These are phyloP conservation scores for Melaleuca alternifolia DNA, from an alignment of 345 rosid species.

Conservation along the genomic window DNA sequence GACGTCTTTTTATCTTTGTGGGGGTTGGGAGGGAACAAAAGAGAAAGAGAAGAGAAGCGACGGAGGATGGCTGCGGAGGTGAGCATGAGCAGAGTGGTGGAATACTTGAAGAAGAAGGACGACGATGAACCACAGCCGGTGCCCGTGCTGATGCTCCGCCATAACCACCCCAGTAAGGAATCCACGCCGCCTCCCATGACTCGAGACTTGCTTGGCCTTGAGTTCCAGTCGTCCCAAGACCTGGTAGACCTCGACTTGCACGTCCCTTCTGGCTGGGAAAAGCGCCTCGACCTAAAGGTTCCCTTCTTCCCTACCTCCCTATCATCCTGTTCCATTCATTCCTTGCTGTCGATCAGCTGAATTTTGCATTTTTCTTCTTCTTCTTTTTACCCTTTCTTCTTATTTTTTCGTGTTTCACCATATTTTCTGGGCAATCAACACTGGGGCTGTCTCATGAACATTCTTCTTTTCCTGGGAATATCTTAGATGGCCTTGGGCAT, in stretches of 20 bases:
- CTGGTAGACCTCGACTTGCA: conserved; percentile 24
- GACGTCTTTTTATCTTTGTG: background rate
- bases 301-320: too few species aligned
- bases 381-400: too few species aligned
- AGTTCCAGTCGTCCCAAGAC: conserved; percentile 12
- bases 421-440: too few species aligned
- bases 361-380: background rate
- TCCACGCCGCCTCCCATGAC: conserved; percentile 2
- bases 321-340: background rate
- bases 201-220: conserved; percentile 21
- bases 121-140: background rate
- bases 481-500: background rate
- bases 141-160: background rate
- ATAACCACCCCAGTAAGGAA: background rate
- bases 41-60: background rate
- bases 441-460: background rate
- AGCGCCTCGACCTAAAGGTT: conserved; percentile 34
- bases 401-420: too few species aligned
- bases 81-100: background rate
- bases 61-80: background rate
- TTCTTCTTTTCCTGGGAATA: background rate
- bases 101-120: background rate
- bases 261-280: conserved; percentile 36
- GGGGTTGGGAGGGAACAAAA: too few species aligned
- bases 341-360: background rate